A percentile compares a stretch with the other conserved stretches of the same genome.
phyloP scores from a whole-genome alignment of 1,284 basidiomycete genomes.

The Serendipita sp. region DNA sequence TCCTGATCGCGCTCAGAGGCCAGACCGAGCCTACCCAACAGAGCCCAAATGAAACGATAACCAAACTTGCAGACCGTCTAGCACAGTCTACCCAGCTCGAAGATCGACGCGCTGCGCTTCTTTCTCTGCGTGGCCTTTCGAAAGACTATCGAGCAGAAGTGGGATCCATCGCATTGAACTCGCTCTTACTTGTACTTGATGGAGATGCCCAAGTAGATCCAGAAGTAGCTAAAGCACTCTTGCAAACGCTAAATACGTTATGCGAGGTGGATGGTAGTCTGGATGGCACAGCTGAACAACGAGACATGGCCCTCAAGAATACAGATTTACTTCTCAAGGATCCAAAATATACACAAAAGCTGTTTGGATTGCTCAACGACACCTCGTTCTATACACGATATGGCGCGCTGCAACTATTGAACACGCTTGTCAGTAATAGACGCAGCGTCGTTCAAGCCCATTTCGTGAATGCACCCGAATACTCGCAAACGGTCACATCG shows the following conservation, averaged over 20 bases:
- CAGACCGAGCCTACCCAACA: conserved; percentile 34
- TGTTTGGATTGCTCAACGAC: conserved; percentile 66
- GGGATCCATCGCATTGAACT: conserved; percentile 57
- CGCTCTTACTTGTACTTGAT: conserved; percentile 66
- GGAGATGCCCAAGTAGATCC: conserved; percentile 79
- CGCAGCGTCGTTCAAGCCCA: conserved; percentile 73
- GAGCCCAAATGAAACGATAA: conserved; percentile 52
- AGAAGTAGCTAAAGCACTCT: conserved; percentile 78
- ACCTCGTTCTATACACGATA: conserved; percentile 79
- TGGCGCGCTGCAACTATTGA: conserved; percentile 73
- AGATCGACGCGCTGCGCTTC: conserved; percentile 81
- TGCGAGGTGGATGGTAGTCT: conserved; percentile 51
- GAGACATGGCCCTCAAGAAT: conserved; percentile 58
- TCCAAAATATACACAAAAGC: conserved; percentile 59
- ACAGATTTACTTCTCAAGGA: conserved; percentile 56
- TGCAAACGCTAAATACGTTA: conserved; percentile 71
- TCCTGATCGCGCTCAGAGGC: conserved; percentile 63
- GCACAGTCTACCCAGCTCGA: conserved; percentile 75
- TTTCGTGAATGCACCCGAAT: conserved; percentile 66
- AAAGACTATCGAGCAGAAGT: conserved; percentile 86
- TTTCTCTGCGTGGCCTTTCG: conserved; percentile 82
- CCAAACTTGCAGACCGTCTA: conserved; percentile 76
- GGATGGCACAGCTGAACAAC: conserved; percentile 21
- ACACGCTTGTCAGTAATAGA: conserved; percentile 65
- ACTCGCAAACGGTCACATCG: conserved; percentile 38